phyloP scores from a whole-genome alignment of 768 basidiomycete genomes.

The Phaeolepiota aurea region DNA sequence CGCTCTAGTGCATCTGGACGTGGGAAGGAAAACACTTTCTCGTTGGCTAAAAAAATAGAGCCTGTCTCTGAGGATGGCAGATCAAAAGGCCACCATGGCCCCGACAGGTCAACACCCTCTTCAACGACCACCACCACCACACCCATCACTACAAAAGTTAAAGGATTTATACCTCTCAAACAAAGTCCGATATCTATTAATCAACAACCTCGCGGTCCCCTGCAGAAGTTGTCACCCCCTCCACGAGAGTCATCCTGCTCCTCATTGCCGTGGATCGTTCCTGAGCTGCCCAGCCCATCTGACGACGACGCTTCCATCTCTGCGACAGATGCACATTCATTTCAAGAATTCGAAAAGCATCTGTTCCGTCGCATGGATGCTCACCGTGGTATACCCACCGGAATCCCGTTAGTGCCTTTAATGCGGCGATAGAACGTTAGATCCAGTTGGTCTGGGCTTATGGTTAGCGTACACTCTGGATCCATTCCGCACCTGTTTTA shows the following conservation, averaged over 20 bases:
- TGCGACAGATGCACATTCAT: conserved; percentile 21
- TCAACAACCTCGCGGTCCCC: conserved; percentile 2
- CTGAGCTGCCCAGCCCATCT: conserved; percentile 19
- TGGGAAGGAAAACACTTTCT: background rate
- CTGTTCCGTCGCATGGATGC: conserved; percentile 32
- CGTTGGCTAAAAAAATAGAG: background rate
- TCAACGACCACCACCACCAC: conserved; percentile 4
- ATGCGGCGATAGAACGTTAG: background rate
- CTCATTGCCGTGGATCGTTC: conserved; percentile 27
- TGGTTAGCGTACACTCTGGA: background rate
- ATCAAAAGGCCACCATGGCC: background rate
- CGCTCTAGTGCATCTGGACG: background rate
- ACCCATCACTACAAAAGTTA: conserved; percentile 22
- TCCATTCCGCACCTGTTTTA: background rate
- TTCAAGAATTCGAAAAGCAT: conserved; percentile 30
- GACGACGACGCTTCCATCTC: conserved; percentile 24
- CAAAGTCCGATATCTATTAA: conserved; percentile 13
- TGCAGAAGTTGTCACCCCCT: conserved; percentile 19
- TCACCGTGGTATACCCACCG: conserved; percentile 11
- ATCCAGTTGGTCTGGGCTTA: background rate
- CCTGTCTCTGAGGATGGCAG: background rate
- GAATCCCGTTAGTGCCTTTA: background rate
- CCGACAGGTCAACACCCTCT: background rate
- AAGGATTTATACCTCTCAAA: conserved; percentile 24
- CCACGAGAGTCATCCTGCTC: conserved; percentile 25